Evolutionary conservation across 331 rosid genomes (phyloP).

Genomic region (Cydonia oblonga): DNA sequence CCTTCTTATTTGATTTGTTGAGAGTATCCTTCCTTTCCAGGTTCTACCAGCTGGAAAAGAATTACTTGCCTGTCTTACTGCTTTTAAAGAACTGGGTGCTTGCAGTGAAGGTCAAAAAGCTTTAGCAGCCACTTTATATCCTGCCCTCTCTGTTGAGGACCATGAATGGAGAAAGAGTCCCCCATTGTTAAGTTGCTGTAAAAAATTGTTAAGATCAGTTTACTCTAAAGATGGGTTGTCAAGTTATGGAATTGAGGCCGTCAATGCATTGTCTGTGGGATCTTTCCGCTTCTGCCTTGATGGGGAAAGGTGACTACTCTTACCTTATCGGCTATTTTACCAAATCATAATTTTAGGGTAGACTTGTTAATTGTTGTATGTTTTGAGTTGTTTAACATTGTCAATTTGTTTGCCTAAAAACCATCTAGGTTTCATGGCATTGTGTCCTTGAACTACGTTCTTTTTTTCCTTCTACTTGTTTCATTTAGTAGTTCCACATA

Average conservation of each 20-base stretch:
- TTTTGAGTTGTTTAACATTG: background rate
- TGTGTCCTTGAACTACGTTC: background rate
- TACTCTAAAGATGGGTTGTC: constrained; percentile 49
- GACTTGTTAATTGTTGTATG: background rate
- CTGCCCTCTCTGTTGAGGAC: constrained; percentile 24
- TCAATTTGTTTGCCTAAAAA: background rate
- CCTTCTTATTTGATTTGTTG: constrained; percentile 11
- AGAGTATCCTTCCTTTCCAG: constrained; percentile 31
- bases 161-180: constrained; percentile 62
- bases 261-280: constrained; percentile 53
- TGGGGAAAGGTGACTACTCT: constrained; percentile 50
- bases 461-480: background rate
- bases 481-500: background rate
- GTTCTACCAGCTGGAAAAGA: constrained; percentile 86
- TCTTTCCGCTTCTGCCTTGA: constrained; percentile 62
- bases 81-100: constrained; percentile 65
- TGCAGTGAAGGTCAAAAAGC: constrained; percentile 60
- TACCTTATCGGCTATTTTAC: constrained; percentile 5
- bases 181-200: constrained; percentile 69
- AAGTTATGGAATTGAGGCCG: constrained; percentile 41
- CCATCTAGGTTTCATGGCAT: background rate
- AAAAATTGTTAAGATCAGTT: constrained; percentile 52
- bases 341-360: background rate
- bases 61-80: constrained; percentile 66
- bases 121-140: constrained; percentile 34